Evolutionary conservation across 2,329 filamentous ascomycete genomes (phyloP), one percentile per base, ranked within the genome.

Genomic region (Thermothelomyces thermophilus): DNA sequence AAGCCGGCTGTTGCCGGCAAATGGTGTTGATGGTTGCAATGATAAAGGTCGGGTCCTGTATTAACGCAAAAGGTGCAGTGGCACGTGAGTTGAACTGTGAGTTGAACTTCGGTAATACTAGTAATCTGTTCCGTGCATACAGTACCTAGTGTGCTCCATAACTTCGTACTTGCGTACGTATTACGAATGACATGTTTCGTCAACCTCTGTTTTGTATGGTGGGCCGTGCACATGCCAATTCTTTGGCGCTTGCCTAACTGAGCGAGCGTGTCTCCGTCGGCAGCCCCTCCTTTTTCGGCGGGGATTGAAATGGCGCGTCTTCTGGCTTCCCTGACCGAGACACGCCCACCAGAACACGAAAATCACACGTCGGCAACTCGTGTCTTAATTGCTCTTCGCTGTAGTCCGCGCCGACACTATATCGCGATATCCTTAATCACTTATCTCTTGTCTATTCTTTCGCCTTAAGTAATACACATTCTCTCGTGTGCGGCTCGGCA

Each of bases 321-420:
- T 39, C 9, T 34, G 41, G 46, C 48, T 51, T 51, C 51, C 44
- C 44, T 20, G 17, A 19, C 30, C 19, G 39, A 53, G 52, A 56
- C 56, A 56, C 56, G 53, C 48, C 46, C 50, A 45, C 50, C 43
- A 55, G 46, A 58, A 60, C 58, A 60, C 58, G 58, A 60, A 60
- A 60, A 51, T 53, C 54, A 53, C 58, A 60, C 58, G 58, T 56
- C 57, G 43, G 31, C 17, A 22, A 28, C 43, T 35, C 44, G 40
- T 48, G 37, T 49, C 49, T 55, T 57, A 60, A 58, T 62, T 59
- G 56, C 33, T 35, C 33, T 5, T 35, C 33, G 33, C 33, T 6
- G 13, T 5, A 35, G 13, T 35, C 33, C 33, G 24, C 24, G 5
- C 7, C 36, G n/a, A 26, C 19, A 22, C 14, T n/a, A 14, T 13